These are phyloP conservation scores for Chrysanthemum lavandulifolium DNA, from an alignment of 129 eudicot genomes.

Conservation along the genomic window DNA sequence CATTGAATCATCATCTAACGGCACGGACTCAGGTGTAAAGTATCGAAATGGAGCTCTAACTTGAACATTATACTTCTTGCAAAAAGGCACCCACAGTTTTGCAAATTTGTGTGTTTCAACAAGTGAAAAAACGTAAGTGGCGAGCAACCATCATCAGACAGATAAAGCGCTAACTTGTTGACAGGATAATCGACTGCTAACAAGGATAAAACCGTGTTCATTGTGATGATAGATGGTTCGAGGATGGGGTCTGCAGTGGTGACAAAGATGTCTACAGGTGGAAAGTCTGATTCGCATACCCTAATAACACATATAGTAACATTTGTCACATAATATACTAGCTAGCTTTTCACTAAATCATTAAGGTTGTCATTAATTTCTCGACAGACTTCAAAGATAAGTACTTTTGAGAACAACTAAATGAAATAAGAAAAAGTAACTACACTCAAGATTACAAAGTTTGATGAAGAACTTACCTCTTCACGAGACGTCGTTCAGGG, in stretches of 20 bases:
- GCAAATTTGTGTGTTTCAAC: constrained; percentile 45
- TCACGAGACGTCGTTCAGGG: constrained; percentile 40
- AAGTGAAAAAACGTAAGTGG: constrained; percentile 39
- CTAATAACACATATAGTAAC: constrained; percentile 2
- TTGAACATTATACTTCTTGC: constrained; percentile 43
- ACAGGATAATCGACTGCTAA: constrained; percentile 51
- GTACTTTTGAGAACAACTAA: neutral
- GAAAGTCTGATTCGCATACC: constrained; percentile 35
- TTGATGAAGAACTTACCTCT: constrained; percentile 17
- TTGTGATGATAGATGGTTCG: constrained; percentile 47
- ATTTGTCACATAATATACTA: neutral
- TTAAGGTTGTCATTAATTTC: too few relatives aligned
- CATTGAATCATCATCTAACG: constrained; percentile 6
- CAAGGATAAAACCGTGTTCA: constrained; percentile 53
- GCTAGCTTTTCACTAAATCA: too few relatives aligned
- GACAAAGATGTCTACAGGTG: constrained; percentile 50
- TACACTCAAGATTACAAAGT: neutral
- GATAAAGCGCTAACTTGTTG: constrained; percentile 44
- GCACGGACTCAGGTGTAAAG: constrained; percentile 32
- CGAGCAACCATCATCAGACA: constrained; percentile 56
- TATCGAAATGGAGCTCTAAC: constrained; percentile 54
- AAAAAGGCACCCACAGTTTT: constrained; percentile 52
- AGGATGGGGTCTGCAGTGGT: constrained; percentile 47
- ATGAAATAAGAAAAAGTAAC: neutral
- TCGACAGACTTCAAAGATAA: too few relatives aligned